Evolutionary conservation across 2,329 filamentous ascomycete species (phyloP).

Genomic region (Dactylellina drechsleri): DNA sequence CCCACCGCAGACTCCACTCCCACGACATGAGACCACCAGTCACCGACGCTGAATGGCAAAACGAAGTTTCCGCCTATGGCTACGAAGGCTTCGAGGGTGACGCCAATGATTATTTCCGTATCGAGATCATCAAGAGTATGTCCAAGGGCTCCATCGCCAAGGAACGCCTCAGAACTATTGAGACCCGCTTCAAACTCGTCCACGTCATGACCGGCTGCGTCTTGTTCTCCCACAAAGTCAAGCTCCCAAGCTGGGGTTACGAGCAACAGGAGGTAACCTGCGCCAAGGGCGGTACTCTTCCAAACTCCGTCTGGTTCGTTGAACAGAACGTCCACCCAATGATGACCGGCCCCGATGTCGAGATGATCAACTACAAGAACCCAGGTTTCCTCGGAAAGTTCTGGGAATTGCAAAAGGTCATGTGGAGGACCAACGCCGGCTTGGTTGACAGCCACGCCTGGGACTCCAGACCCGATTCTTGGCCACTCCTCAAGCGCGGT

Average conservation of each 20-base stretch:
- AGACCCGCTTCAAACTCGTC: conserved; percentile 94
- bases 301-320: conserved; percentile 97
- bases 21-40: conserved; percentile 91
- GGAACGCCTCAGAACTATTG: conserved; percentile 86
- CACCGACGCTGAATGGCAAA: conserved; percentile 91
- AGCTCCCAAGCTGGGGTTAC: conserved; percentile 96
- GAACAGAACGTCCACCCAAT: conserved; percentile 88
- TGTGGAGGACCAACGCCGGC: conserved; percentile 98
- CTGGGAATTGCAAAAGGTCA: conserved; percentile 94
- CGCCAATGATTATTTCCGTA: conserved; percentile 92
- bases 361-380: conserved; percentile 95
- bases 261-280: conserved; percentile 99
- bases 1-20: conserved; percentile 90
- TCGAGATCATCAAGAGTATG: conserved; percentile 92
- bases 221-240: conserved; percentile 98
- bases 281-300: conserved; percentile 86
- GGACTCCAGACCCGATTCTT: conserved; percentile 93
- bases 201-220: conserved; percentile 97
- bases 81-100: conserved; percentile 97
- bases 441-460: conserved; percentile 96
- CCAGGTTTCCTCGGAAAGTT: conserved; percentile 98
- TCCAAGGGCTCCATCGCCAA: conserved; percentile 82
- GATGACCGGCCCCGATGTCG: conserved; percentile 74
- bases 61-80: conserved; percentile 94
- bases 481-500: conserved; percentile 89